Evolutionary conservation across 306 rosid species (phyloP).

Genomic region (Morella rubra): DNA sequence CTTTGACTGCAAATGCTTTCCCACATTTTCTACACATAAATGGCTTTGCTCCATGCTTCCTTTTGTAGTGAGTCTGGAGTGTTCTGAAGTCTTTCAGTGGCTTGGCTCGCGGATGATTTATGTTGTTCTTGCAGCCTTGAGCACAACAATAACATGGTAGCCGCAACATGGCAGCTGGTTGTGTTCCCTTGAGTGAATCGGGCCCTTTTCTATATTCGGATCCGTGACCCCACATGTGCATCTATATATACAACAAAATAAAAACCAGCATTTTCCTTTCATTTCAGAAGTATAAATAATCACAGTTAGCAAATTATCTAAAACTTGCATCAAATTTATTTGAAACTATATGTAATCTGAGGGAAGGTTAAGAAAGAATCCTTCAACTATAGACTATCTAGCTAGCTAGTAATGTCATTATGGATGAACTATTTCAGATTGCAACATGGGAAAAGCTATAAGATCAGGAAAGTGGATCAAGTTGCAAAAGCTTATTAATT

Average conservation of each 20-base stretch:
- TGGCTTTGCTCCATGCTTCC: slow-evolving; percentile 89
- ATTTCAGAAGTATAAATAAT: too few species aligned
- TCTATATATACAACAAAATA: slow-evolving; percentile 39
- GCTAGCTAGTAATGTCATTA: neutral
- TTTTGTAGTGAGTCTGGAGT: slow-evolving; percentile 92
- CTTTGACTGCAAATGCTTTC: slow-evolving; percentile 83
- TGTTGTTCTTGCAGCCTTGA: slow-evolving; percentile 93
- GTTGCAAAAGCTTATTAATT: neutral
- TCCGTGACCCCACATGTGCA: slow-evolving; percentile 99
- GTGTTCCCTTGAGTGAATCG: slow-evolving; percentile 82
- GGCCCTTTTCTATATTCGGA: slow-evolving; percentile 91
- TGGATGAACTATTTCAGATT: neutral
- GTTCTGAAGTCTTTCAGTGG: slow-evolving; percentile 93
- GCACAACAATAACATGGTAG: slow-evolving; percentile 94
- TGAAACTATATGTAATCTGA: too few species aligned
- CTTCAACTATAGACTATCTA: too few species aligned
- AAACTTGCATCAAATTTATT: too few species aligned
- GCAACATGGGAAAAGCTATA: neutral
- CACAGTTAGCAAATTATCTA: too few species aligned
- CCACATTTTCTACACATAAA: slow-evolving; percentile 84
- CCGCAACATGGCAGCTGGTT: slow-evolving; percentile 95
- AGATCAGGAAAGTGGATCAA: neutral
- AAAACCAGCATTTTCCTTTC: too few species aligned
- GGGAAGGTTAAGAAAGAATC: neutral
- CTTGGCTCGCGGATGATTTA: slow-evolving; percentile 87